phyloP scores from a whole-genome alignment of 192 early-diverging fungal species.

The Dissophora ornata region DNA sequence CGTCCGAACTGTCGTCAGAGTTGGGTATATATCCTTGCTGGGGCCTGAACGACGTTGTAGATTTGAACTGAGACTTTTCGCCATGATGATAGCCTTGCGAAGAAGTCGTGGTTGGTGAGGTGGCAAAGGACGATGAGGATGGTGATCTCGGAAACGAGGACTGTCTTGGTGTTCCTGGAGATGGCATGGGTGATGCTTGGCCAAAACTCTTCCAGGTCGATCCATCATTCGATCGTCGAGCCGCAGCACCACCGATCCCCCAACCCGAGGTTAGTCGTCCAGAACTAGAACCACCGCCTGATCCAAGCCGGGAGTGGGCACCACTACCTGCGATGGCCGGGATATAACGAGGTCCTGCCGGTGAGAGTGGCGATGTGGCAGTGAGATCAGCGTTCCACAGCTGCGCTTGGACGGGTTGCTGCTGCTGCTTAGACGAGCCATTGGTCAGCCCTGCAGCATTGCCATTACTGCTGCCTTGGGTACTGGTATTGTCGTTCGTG shows the following conservation, averaged over 20 bases:
- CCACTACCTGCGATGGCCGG: slow-evolving; percentile 31
- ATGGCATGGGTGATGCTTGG: not conserved
- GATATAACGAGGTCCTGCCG: slow-evolving; percentile 44
- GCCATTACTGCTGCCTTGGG: slow-evolving; percentile 5
- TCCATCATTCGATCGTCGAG: not conserved
- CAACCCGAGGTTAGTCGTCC: slow-evolving; percentile 1
- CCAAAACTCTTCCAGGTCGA: slow-evolving; percentile 4
- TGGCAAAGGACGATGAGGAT: no score
- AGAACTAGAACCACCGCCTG: not conserved
- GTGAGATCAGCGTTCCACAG: slow-evolving; percentile 42
- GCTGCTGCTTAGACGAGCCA: no score
- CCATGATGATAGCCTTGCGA: no score
- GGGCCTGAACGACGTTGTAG: not conserved
- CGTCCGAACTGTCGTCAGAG: not conserved
- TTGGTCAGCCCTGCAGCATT: no score
- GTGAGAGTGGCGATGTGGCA: slow-evolving; percentile 17
- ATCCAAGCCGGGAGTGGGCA: slow-evolving; percentile 1
- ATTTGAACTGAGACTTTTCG: not conserved
- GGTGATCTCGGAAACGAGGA: no score
- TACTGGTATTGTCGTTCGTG: not conserved
- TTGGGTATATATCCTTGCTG: slow-evolving; percentile 4
- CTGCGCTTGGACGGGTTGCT: slow-evolving; percentile 27
- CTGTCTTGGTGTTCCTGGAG: not conserved
- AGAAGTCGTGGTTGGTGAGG: no score
- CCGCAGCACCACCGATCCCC: not conserved